Percentiles rank a stretch among this genome's conserved stretches.
phyloP scores from a whole-genome alignment of 2,329 filamentous ascomycete species.

The Colletotrichum viniferum region DNA sequence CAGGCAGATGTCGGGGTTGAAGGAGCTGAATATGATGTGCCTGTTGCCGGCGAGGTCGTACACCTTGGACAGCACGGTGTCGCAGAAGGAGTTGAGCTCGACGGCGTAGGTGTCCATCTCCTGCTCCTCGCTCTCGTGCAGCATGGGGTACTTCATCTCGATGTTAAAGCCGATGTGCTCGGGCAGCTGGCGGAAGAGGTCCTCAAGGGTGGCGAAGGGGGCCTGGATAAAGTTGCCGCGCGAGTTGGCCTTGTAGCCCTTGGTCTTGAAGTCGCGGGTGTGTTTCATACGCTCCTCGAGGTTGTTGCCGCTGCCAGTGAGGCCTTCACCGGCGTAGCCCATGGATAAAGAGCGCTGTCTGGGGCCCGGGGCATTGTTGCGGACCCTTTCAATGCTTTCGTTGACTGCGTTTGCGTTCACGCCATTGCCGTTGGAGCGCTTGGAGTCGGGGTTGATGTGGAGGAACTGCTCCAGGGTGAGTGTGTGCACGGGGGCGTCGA shows the following conservation, averaged over 20 bases:
- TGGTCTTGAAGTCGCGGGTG: constrained; percentile 90
- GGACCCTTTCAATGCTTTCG: constrained; percentile 30
- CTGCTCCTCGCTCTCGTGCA: constrained; percentile 91
- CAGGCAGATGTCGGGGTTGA: constrained; percentile 96
- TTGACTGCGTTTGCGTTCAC: constrained; percentile 26
- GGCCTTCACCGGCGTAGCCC: constrained; percentile 49
- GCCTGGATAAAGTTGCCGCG: constrained; percentile 95
- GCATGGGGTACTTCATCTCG: constrained; percentile 99
- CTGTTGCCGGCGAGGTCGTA: constrained; percentile 82
- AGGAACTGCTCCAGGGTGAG: constrained; percentile 95
- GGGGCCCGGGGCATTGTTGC: constrained; percentile 32
- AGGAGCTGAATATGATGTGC: constrained; percentile 97
- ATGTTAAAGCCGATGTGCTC: constrained; percentile 93
- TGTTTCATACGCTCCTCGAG: constrained; percentile 92
- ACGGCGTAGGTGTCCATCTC: constrained; percentile 97
- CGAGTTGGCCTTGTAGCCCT: constrained; percentile 95
- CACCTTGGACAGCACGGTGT: constrained; percentile 87
- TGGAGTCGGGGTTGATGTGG: constrained; percentile 71
- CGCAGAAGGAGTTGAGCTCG: constrained; percentile 95
- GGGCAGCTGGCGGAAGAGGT: constrained; percentile 86
- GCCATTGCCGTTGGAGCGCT: constrained; percentile 12
- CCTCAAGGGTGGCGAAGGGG: constrained; percentile 92
- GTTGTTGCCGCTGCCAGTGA: constrained; percentile 32
- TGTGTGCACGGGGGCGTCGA: constrained; percentile 95
- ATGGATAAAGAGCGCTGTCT: constrained; percentile 60